Conservation (phyloP, 371 early-diverging fungal genomes). For the Haplosporangium sp. region DNA sequence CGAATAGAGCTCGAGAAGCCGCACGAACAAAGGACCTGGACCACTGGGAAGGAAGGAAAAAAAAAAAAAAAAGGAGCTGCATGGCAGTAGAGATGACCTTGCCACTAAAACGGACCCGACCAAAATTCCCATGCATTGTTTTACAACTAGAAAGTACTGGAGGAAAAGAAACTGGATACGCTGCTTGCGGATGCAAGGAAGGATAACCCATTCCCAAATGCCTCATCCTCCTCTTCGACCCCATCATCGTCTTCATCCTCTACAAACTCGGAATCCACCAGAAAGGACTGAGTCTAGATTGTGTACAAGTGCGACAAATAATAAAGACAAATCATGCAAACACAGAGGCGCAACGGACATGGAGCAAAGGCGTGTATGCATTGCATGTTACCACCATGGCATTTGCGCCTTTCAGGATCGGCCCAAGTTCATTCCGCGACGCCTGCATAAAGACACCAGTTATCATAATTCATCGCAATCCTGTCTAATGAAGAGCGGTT, state of each 20-base stretch:
- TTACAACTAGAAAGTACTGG: slow-evolving; percentile 69
- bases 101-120: neutral
- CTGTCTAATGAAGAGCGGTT: no score
- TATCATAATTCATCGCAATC: no score
- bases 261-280: slow-evolving; percentile 29
- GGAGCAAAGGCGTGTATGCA: neutral
- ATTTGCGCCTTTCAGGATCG: no score
- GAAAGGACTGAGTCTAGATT: slow-evolving; percentile 13
- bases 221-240: slow-evolving; percentile 22
- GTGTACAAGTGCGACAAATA: no score
- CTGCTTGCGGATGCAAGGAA: slow-evolving; percentile 81
- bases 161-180: slow-evolving; percentile 83
- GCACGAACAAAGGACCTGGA: no score
- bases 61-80: no score
- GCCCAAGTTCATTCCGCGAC: no score
- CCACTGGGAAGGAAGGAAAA: neutral
- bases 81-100: no score
- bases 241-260: slow-evolving; percentile 10
- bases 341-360: neutral
- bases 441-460: no score
- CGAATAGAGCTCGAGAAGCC: no score
- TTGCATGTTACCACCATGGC: no score
- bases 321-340: neutral
- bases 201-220: slow-evolving; percentile 73
- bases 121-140: neutral